Base-by-base conservation (phyloP, 164 flowering plant species). In the Magnolia kwangsiensis region DNA sequence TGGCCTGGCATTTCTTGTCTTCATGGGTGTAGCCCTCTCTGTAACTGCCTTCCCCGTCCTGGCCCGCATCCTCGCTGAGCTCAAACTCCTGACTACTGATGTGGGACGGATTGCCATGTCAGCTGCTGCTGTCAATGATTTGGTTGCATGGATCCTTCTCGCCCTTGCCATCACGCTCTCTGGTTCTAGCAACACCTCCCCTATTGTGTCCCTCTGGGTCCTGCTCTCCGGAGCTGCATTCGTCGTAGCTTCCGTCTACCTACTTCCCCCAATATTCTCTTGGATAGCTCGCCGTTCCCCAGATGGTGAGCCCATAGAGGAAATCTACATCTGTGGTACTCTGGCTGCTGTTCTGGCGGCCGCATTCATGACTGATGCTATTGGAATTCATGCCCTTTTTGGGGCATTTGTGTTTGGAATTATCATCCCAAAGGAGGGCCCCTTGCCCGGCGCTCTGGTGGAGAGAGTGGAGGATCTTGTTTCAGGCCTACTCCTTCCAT, bases 11-110 rank as follows among this genome's bases (percentile, higher is more conserved):
- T 92, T 90, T 72, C 83, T 90, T 6, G 86, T 92, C 16, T 92
- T 90, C 89, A 90, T 92, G 95, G 97, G 95, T 7, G 97, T 91
- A 11, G 92, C 97, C 45, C 87, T 92, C 49, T 92, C 95, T 45
- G 90, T 92, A 31, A 92, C 95, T 24, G 95, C 95, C 29, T 91
- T 92, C 78, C 93, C 95, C 37, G 97, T 92, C 67, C 74, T 92
- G 51, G 97, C 97, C 3, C 95, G 97, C 49, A 92, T 92, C 64
- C 78, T 92, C 24, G 97, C 97, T 10, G 94, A 92, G 81, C 86
- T 92, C 55, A 89, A 90, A 81, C 92, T 92, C 21, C 80, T 92
- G 55, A 92, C 94, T 19, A 89, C 94, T n/a, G 97, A 92, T 76
- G 84, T 92, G 18, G 97, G 97, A 0, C 77, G 88, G 58, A 86